Percentiles rank a stretch among this genome's conserved stretches.
Evolutionary conservation across 331 rosid genomes (phyloP).

Genomic region (Quercus phellos): DNA sequence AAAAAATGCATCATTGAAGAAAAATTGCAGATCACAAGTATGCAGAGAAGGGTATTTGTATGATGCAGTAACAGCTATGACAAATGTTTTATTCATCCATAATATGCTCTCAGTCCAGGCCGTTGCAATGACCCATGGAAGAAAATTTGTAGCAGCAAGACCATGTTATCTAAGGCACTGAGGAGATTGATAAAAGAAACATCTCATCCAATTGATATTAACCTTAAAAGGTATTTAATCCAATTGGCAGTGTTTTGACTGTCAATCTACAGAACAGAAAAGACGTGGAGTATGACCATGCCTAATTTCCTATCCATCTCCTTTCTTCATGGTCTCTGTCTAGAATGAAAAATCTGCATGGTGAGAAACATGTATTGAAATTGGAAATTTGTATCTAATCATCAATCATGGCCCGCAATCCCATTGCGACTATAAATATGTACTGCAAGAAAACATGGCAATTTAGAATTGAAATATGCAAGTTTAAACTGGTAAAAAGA

Average conservation of each 20-base stretch:
- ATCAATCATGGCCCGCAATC: constrained; percentile 35
- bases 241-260: neutral
- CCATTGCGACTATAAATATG: constrained; percentile 34
- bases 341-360: neutral
- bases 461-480: neutral
- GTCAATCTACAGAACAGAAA: neutral
- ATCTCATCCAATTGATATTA: neutral
- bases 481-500: neutral
- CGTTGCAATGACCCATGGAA: no score
- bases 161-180: neutral
- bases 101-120: no score
- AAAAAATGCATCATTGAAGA: no score
- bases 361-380: neutral
- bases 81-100: no score
- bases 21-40: no score
- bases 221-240: neutral
- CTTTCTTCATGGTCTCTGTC: neutral
- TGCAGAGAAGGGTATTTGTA: no score
- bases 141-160: no score
- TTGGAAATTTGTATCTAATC: constrained; percentile 21
- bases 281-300: neutral
- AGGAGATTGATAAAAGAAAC: neutral
- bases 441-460: constrained; percentile 37
- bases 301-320: neutral
- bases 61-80: no score